Conservation (phyloP, 2,329 filamentous ascomycete genomes). For the Neofusicoccum ribis region DNA sequence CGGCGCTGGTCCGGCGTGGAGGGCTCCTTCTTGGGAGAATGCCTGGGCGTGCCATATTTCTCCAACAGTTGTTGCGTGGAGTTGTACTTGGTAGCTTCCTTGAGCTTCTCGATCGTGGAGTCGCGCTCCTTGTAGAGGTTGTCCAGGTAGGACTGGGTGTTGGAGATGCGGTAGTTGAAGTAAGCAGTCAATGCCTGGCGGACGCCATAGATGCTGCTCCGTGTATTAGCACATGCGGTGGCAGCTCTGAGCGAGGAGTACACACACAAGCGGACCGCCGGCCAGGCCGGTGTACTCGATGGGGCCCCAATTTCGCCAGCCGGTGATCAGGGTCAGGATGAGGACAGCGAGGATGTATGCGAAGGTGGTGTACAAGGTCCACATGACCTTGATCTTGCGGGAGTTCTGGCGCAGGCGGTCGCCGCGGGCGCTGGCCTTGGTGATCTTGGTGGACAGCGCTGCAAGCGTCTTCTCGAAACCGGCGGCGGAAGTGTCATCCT, state of each 20-base stretch:
- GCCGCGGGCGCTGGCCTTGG: conserved; percentile 69
- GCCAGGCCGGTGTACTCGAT: conserved; percentile 77
- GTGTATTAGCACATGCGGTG: conserved; percentile 24
- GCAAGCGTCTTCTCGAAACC: conserved; percentile 92
- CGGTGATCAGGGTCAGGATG: conserved; percentile 80
- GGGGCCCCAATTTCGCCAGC: conserved; percentile 73
- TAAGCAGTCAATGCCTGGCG: conserved; percentile 66
- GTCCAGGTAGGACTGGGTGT: conserved; percentile 68
- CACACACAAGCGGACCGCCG: conserved; percentile 76
- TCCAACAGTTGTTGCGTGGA: conserved; percentile 89
- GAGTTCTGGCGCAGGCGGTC: conserved; percentile 71
- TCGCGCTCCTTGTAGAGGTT: conserved; percentile 75
- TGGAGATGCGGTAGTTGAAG: conserved; percentile 79
- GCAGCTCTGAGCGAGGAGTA: neutral
- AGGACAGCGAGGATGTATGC: conserved; percentile 86
- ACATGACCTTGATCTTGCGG: conserved; percentile 78
- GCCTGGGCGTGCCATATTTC: conserved; percentile 73
- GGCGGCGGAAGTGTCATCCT: conserved; percentile 82
- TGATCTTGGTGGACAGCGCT: conserved; percentile 78
- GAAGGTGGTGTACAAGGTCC: conserved; percentile 87
- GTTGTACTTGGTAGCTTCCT: conserved; percentile 93
- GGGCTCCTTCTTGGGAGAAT: conserved; percentile 44
- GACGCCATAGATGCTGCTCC: conserved; percentile 72
- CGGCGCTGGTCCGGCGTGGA: conserved; percentile 29
- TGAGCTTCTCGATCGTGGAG: conserved; percentile 89